Percentiles rank a stretch among this genome's conserved stretches.
These are phyloP conservation scores for Yamadazyma dushanensis DNA, from an alignment of 1,139 yeast genomes.

Conservation along the genomic window DNA sequence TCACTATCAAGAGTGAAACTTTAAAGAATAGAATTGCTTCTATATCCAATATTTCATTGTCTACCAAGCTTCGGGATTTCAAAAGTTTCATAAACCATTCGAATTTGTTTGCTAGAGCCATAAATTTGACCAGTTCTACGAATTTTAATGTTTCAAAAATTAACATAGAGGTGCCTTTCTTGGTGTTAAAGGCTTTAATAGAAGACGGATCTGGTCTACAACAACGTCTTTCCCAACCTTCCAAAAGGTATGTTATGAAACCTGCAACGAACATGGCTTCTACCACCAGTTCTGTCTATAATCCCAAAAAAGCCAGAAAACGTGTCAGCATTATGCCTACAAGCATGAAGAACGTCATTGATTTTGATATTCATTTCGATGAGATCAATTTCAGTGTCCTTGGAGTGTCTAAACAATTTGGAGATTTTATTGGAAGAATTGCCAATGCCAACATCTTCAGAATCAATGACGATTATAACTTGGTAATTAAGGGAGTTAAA, in stretches of 20 bases:
- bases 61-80: conserved; percentile 25
- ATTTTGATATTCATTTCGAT: conserved; percentile 25
- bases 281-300: conserved; percentile 8
- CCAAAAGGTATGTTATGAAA: conserved; percentile 5
- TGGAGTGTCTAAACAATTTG: conserved; percentile 34
- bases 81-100: conserved; percentile 23
- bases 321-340: conserved; percentile 9
- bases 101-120: conserved; percentile 21
- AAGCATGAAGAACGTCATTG: conserved; percentile 8
- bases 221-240: neutral
- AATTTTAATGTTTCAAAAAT: conserved; percentile 22
- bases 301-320: conserved; percentile 10
- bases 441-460: conserved; percentile 28
- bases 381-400: conserved; percentile 25
- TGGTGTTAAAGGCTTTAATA: conserved; percentile 11
- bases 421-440: conserved; percentile 34
- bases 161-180: conserved; percentile 15
- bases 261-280: conserved; percentile 1
- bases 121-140: conserved; percentile 20
- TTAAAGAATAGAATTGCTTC: conserved; percentile 18
- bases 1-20: conserved; percentile 3
- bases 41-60: conserved; percentile 22
- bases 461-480: conserved; percentile 32
- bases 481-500: conserved; percentile 25
- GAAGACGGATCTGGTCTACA: conserved; percentile 8